Evolutionary conservation across 2,329 filamentous ascomycete species (phyloP).

Genomic region (Apiospora malaysiana): DNA sequence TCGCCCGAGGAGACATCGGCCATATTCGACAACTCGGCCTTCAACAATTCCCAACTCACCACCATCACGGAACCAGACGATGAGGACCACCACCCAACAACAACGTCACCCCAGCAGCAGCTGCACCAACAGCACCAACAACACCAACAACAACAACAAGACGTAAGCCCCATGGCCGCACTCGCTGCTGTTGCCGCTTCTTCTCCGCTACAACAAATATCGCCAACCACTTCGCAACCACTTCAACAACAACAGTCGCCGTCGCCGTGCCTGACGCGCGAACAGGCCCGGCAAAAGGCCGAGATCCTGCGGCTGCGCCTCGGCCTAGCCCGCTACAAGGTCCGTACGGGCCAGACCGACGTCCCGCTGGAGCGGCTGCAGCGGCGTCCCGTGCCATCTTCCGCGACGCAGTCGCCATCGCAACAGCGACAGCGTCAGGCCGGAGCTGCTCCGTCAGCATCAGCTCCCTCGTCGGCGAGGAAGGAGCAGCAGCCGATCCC

Average conservation of each 20-base stretch:
- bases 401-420: neutral
- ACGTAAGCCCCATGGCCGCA: slow-evolving; percentile 5
- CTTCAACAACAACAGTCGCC: slow-evolving; percentile 29
- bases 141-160: neutral
- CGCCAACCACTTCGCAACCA: neutral
- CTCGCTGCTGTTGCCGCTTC: neutral
- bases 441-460: neutral
- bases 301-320: slow-evolving; percentile 73
- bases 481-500: neutral
- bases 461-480: neutral
- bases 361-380: slow-evolving; percentile 68
- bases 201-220: neutral
- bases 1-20: slow-evolving; percentile 52
- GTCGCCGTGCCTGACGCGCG: slow-evolving; percentile 49
- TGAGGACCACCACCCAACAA: slow-evolving; percentile 20
- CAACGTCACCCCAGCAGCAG: slow-evolving; percentile 7
- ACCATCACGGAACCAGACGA: slow-evolving; percentile 56
- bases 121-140: no score
- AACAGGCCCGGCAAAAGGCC: slow-evolving; percentile 64
- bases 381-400: slow-evolving; percentile 40
- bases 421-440: neutral
- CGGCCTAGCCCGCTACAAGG: slow-evolving; percentile 74
- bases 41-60: slow-evolving; percentile 48
- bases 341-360: slow-evolving; percentile 73
- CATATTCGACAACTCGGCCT: slow-evolving; percentile 55